Evolutionary conservation across 495 filamentous ascomycete species (phyloP).

Genomic region (Daldinia concentrica): DNA sequence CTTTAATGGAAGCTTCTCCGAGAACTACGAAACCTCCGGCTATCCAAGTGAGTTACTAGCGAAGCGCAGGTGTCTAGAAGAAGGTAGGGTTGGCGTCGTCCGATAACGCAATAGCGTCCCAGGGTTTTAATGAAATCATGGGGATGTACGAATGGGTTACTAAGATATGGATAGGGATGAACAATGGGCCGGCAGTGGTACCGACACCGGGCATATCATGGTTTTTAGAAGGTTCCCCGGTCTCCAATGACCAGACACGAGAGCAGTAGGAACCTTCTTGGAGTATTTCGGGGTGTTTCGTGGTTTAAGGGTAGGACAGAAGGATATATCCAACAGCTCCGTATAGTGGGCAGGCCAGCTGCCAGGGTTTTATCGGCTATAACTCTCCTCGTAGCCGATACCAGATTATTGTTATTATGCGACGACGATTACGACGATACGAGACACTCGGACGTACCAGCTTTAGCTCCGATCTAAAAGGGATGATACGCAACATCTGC

Average conservation of each 20-base stretch:
- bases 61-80: constrained; percentile 37
- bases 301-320: background rate
- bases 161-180: constrained; percentile 29
- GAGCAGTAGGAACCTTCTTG: constrained; percentile 4
- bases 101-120: constrained; percentile 20
- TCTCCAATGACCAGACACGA: background rate
- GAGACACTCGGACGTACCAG: constrained; percentile 8
- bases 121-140: constrained; percentile 3
- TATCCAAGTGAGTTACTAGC: constrained; percentile 16
- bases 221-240: background rate
- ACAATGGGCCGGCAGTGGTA: background rate
- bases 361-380: background rate
- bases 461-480: constrained; percentile 14
- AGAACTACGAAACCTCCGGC: constrained; percentile 31
- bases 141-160: constrained; percentile 30
- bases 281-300: background rate
- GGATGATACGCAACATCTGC: constrained; percentile 22
- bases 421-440: constrained; percentile 22
- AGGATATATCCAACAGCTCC: constrained; percentile 3
- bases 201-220: background rate
- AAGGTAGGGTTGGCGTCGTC: constrained; percentile 41
- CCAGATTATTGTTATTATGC: background rate
- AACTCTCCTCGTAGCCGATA: background rate
- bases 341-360: constrained; percentile 2
- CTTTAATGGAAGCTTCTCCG: constrained; percentile 41